phyloP scores from a whole-genome alignment of 140 eudicot species.

The Ambrosia hybrid region DNA sequence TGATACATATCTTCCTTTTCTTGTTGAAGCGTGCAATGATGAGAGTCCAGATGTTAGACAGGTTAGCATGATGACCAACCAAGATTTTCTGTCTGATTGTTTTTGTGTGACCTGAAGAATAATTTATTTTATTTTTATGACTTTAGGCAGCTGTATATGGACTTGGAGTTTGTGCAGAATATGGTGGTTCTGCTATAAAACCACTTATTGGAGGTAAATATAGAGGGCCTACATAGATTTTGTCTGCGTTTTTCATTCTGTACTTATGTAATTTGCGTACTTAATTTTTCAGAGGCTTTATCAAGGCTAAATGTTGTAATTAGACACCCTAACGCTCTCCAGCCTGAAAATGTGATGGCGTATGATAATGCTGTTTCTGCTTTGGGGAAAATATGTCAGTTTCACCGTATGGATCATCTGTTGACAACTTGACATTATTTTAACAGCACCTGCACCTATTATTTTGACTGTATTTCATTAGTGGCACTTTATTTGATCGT shows the following conservation, averaged over 20 bases:
- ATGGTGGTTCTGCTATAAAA: slow-evolving; percentile 83
- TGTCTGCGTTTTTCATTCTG: neutral
- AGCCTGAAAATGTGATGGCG: slow-evolving; percentile 88
- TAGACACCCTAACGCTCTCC: slow-evolving; percentile 73
- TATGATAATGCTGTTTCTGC: slow-evolving; percentile 99
- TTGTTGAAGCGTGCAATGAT: slow-evolving; percentile 95
- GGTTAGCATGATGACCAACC: slow-evolving; percentile 41
- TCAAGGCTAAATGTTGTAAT: slow-evolving; percentile 90
- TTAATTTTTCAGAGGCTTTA: slow-evolving; percentile 74
- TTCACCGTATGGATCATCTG: slow-evolving; percentile 61
- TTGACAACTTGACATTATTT: no score
- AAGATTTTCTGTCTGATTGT: slow-evolving; percentile 4
- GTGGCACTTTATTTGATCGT: neutral
- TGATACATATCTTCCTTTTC: slow-evolving; percentile 90
- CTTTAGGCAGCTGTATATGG: slow-evolving; percentile 97
- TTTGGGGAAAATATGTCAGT: slow-evolving; percentile 88
- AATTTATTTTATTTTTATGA: neutral
- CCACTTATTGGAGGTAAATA: slow-evolving; percentile 90
- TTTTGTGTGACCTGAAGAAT: slow-evolving; percentile 21
- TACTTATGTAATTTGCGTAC: neutral
- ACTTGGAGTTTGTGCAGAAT: slow-evolving; percentile 97
- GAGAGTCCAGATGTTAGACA: slow-evolving; percentile 91
- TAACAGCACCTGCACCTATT: no score
- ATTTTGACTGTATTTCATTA: neutral
- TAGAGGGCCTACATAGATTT: neutral